A percentile compares a stretch with the other conserved stretches of the same genome.
Conservation (phyloP, 768 basidiomycete species). For the Leccinum incarnatum region DNA sequence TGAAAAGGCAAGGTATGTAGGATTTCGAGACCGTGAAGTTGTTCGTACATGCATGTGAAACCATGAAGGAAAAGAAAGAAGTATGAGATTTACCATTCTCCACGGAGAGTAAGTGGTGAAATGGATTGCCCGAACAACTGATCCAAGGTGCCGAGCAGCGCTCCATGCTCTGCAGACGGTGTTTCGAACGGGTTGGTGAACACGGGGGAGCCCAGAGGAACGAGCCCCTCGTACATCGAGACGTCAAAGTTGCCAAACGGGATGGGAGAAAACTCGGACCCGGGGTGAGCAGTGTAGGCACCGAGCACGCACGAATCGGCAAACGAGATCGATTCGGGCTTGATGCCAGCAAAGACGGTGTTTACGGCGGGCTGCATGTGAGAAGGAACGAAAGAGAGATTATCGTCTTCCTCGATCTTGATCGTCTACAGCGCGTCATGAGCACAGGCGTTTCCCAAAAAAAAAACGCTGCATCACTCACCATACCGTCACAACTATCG, state of each 20-base stretch:
- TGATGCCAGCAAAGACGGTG: constrained; percentile 29
- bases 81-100: constrained; percentile 12
- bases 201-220: constrained; percentile 27
- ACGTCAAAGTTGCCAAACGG: constrained; percentile 11
- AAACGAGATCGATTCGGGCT: constrained; percentile 28
- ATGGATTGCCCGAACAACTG: constrained; percentile 32
- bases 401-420: constrained; percentile 1
- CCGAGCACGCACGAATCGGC: constrained; percentile 27
- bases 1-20: constrained; percentile 4
- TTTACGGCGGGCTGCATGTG: constrained; percentile 21
- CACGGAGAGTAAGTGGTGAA: constrained; percentile 20
- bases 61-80: not conserved
- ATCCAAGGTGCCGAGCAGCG: constrained; percentile 24
- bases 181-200: constrained; percentile 31
- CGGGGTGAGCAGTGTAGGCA: constrained; percentile 9
- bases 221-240: constrained; percentile 3
- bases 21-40: not conserved
- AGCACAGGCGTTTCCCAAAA: not conserved
- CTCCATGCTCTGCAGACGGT: constrained; percentile 3
- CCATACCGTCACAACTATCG: constrained; percentile 16
- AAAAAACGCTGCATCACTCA: constrained; percentile 10
- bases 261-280: constrained; percentile 3
- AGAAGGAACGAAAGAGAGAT: constrained; percentile 15
- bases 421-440: constrained; percentile 12
- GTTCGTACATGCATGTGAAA: constrained; percentile 6